These are phyloP conservation scores for Hymenoscyphus repandus DNA, from an alignment of 2,329 filamentous ascomycete genomes.

Conservation along the genomic window DNA sequence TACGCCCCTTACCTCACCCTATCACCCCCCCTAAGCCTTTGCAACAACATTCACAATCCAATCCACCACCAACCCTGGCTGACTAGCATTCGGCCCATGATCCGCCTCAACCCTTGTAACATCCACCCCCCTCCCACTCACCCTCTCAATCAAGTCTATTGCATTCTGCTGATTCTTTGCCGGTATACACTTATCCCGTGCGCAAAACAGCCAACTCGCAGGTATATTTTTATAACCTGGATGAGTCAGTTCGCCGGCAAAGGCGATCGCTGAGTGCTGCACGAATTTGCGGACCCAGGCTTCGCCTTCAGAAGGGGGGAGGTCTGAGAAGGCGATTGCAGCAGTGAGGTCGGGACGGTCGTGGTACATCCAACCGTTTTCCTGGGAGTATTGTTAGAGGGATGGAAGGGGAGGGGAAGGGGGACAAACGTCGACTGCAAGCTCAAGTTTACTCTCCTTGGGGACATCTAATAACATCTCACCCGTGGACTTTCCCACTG, in stretches of 20 bases:
- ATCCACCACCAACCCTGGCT: conserved; percentile 25
- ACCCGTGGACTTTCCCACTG: conserved; percentile 5
- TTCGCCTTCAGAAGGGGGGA: conserved; percentile 25
- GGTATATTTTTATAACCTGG: conserved; percentile 37
- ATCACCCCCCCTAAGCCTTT: not conserved
- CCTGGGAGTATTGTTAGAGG: conserved; percentile 8
- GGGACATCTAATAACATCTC: conserved; percentile 1
- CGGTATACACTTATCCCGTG: conserved; percentile 33
- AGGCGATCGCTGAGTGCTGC: conserved; percentile 33
- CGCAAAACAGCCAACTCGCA: conserved; percentile 36
- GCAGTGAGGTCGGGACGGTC: not conserved
- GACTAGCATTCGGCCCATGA: conserved; percentile 31
- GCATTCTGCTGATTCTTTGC: conserved; percentile 29
- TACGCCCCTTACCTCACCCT: too few species aligned
- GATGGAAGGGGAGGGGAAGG: not conserved
- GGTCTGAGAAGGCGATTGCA: conserved; percentile 26
- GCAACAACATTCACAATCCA: conserved; percentile 21
- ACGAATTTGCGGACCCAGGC: conserved; percentile 18
- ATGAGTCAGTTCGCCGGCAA: conserved; percentile 33
- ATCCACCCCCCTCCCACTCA: conserved; percentile 34
- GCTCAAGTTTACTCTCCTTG: not conserved
- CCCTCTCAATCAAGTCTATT: conserved; percentile 34
- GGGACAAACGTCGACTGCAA: conserved; percentile 8
- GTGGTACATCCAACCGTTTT: not conserved
- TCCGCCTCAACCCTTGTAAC: conserved; percentile 33